Evolutionary conservation across 768 basidiomycete genomes (phyloP).

Genomic region (Paxillus involutus): DNA sequence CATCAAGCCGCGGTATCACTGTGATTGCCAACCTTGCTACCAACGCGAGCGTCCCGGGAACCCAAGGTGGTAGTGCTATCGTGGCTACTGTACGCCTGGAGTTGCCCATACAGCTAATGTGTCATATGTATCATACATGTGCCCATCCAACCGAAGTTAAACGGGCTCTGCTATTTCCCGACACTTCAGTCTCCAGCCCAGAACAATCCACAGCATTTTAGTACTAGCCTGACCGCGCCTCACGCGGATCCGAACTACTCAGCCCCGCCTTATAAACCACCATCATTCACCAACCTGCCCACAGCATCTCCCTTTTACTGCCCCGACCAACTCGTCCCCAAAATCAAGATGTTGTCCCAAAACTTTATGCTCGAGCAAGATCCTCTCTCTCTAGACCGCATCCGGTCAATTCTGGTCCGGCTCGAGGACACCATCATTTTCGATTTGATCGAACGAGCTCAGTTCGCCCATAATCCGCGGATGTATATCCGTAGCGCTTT

Average conservation of each 20-base stretch:
- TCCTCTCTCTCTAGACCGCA: slow-evolving; percentile 85
- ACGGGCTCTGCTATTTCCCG: background rate
- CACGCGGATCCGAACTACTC: no score
- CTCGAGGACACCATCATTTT: slow-evolving; percentile 99
- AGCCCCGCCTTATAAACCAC: background rate
- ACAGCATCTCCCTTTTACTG: background rate
- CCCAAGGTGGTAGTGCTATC: no score
- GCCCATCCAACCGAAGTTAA: no score
- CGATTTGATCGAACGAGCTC: slow-evolving; percentile 92
- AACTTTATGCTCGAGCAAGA: slow-evolving; percentile 73
- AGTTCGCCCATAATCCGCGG: slow-evolving; percentile 90
- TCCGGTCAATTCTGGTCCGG: slow-evolving; percentile 81
- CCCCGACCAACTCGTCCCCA: slow-evolving; percentile 13
- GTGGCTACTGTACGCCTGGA: no score
- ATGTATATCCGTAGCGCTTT: slow-evolving; percentile 86
- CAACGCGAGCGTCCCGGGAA: no score
- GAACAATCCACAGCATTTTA: no score
- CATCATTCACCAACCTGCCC: background rate
- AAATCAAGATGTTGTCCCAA: slow-evolving; percentile 46
- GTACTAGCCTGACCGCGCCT: no score
- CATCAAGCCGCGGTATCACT: no score
- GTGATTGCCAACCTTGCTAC: no score
- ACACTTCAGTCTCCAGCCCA: no score
- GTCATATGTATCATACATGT: no score
- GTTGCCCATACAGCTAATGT: no score